A percentile compares a stretch with the other conserved stretches of the same genome.
These are phyloP conservation scores for Melanogaster broomeanus DNA, from an alignment of 768 basidiomycete species.

Conservation along the genomic window DNA sequence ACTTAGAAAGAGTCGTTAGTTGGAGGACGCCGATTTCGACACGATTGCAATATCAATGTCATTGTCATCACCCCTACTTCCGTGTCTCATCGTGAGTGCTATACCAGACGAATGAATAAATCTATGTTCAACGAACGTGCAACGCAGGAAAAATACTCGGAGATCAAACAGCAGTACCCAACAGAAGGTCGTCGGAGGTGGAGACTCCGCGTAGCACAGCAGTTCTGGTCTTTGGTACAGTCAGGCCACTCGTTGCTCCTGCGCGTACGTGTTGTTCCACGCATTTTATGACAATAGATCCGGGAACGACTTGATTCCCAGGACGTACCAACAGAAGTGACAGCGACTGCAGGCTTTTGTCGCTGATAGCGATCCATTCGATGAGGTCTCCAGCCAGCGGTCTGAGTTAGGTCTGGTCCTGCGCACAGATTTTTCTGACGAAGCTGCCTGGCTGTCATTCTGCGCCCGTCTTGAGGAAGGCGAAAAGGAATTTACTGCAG, in stretches of 20 bases:
- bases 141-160: constrained; percentile 43
- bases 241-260: constrained; percentile 23
- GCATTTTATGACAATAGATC: background rate
- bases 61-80: constrained; percentile 22
- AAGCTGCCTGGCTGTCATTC: constrained; percentile 65
- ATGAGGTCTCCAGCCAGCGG: constrained; percentile 44
- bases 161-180: constrained; percentile 46
- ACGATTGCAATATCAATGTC: constrained; percentile 14
- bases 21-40: background rate
- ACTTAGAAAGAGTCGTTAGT: no score
- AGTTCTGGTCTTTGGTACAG: constrained; percentile 42
- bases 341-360: constrained; percentile 24
- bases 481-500: constrained; percentile 54
- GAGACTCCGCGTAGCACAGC: constrained; percentile 52
- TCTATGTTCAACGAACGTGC: constrained; percentile 6
- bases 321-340: constrained; percentile 11
- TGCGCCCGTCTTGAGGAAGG: constrained; percentile 47
- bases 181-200: constrained; percentile 58
- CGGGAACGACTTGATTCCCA: constrained; percentile 11
- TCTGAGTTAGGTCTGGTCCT: constrained; percentile 62
- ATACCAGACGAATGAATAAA: background rate
- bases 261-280: constrained; percentile 6
- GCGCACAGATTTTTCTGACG: constrained; percentile 73
- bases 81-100: constrained; percentile 22
- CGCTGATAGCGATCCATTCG: constrained; percentile 56